phyloP scores from a whole-genome alignment of 371 early-diverging fungal genomes.

The Thermomucor indicae-seudaticae region DNA sequence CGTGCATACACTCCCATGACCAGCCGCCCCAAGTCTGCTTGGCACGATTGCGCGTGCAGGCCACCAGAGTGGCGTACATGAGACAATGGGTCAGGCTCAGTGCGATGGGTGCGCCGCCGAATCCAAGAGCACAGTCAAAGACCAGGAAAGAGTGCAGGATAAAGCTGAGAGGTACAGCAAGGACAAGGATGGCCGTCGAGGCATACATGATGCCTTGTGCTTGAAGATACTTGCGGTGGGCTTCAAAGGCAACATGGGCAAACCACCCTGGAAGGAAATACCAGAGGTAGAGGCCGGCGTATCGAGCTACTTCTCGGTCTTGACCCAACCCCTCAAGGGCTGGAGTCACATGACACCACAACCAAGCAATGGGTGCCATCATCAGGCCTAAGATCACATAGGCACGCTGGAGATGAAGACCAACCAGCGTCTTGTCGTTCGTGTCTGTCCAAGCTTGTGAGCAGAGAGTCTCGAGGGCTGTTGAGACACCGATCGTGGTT shows the following conservation, averaged over 20 bases:
- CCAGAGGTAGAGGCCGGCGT: constrained; percentile 19
- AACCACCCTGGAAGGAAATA: constrained; percentile 67
- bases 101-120: constrained; percentile 78
- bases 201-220: constrained; percentile 81
- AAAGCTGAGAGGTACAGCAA: constrained; percentile 64
- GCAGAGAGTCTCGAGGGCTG: constrained; percentile 81
- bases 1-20: constrained; percentile 36
- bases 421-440: constrained; percentile 64
- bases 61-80: constrained; percentile 53
- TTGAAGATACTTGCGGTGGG: constrained; percentile 74
- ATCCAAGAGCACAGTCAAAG: constrained; percentile 61
- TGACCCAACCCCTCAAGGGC: constrained; percentile 42
- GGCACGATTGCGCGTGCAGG: constrained; percentile 51
- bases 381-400: constrained; percentile 34
- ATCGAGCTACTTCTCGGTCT: constrained; percentile 29
- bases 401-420: constrained; percentile 81
- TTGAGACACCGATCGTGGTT: constrained; percentile 36
- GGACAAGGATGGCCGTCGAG: constrained; percentile 54
- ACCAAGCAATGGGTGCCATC: constrained; percentile 63
- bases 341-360: constrained; percentile 70
- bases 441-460: constrained; percentile 82
- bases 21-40: constrained; percentile 68
- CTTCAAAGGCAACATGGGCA: constrained; percentile 74
- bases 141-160: constrained; percentile 64
- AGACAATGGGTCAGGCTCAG: constrained; percentile 65